Evolutionary conservation across 495 filamentous ascomycete species (phyloP).

Genomic region (Talaromyces thailandensis): DNA sequence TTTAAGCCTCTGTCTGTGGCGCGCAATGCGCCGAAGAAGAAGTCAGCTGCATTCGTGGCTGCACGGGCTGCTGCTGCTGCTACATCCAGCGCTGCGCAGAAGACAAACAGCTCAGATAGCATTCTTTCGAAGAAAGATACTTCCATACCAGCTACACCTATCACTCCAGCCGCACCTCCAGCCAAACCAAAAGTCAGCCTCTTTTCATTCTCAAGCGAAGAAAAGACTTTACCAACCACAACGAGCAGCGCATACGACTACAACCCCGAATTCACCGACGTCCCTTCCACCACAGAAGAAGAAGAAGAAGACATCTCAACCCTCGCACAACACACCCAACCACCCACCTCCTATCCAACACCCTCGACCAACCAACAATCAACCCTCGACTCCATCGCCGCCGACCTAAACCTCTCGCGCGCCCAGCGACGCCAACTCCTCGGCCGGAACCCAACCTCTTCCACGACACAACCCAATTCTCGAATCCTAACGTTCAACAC

Average conservation of each 20-base stretch:
- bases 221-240: constrained; percentile 8
- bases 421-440: constrained; percentile 73
- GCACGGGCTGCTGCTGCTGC: constrained; percentile 8
- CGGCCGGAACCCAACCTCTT: constrained; percentile 46
- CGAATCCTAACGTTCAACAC: constrained; percentile 75
- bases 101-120: background rate
- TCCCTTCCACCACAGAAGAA: constrained; percentile 6
- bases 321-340: constrained; percentile 8
- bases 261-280: constrained; percentile 18
- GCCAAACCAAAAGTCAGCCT: constrained; percentile 51
- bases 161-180: constrained; percentile 9
- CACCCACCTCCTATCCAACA: constrained; percentile 13
- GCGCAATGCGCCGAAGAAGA: constrained; percentile 62
- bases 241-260: constrained; percentile 35
- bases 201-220: constrained; percentile 44
- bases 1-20: constrained; percentile 82
- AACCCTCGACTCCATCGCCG: constrained; percentile 56
- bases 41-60: constrained; percentile 14
- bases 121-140: background rate
- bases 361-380: constrained; percentile 16
- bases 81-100: background rate
- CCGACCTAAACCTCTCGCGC: constrained; percentile 64
- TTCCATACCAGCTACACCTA: constrained; percentile 7
- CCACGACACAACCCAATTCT: constrained; percentile 18
- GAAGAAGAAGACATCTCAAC: constrained; percentile 1